These are phyloP conservation scores for Luffa aegyptiaca DNA, from an alignment of 306 rosid genomes.

Conservation along the genomic window DNA sequence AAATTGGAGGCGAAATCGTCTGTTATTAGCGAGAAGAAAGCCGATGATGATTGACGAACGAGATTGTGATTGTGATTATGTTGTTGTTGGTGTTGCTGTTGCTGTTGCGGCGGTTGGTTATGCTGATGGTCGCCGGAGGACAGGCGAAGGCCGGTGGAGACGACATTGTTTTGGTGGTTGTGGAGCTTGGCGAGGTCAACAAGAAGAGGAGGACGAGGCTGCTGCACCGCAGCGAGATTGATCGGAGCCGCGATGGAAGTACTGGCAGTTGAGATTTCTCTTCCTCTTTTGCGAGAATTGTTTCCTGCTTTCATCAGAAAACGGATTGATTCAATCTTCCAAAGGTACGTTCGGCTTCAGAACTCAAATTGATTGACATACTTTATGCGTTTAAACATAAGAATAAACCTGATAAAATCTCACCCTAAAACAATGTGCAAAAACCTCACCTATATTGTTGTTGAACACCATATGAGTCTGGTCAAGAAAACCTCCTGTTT, in stretches of 20 bases:
- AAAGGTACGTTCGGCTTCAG: background rate
- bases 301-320: background rate
- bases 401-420: background rate
- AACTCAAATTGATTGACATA: background rate
- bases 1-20: constrained; percentile 53
- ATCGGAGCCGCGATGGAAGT: constrained; percentile 27
- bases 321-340: background rate
- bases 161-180: constrained; percentile 52
- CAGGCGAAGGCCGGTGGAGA: constrained; percentile 78
- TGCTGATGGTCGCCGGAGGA: constrained; percentile 56
- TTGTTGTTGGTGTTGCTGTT: background rate
- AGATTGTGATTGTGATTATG: background rate
- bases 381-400: background rate
- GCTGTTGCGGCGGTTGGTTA: constrained; percentile 15
- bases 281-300: constrained; percentile 63
- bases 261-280: constrained; percentile 29
- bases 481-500: constrained; percentile 48
- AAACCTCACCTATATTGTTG: constrained; percentile 38
- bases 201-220: constrained; percentile 40
- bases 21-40: constrained; percentile 41
- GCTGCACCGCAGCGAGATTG: constrained; percentile 41
- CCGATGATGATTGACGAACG: constrained; percentile 7
- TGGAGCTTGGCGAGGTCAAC: constrained; percentile 80
- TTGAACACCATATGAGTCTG: constrained; percentile 61
- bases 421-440: background rate